Base-by-base conservation (phyloP, 495 filamentous ascomycete genomes). In the Aspergillus hancockii region DNA sequence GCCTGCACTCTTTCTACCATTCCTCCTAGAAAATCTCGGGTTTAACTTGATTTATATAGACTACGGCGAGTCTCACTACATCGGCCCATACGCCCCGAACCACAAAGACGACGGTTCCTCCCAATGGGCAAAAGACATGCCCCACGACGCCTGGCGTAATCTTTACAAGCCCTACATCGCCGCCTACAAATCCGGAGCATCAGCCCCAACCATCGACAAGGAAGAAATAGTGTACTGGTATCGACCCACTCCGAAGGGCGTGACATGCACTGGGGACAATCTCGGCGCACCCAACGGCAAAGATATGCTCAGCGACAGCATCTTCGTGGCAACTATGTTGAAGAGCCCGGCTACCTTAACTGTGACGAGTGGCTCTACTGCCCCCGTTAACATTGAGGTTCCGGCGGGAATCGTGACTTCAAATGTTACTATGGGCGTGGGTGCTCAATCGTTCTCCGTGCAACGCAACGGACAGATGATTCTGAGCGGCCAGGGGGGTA, bases 11-110 rank as follows among this genome's bases (percentile, higher is more conserved):
- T 22, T 28, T 3, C 7, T 28, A 28, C 7, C 7, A 22, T 40
- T 23, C 18, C 49, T 22, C 1, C 9, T 9, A 8, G 16, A 4
- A 3, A 9, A 40, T 19, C 8, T n/a, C n/a, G n/a, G 9, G 31
- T 18, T 45, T 22, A 31, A 4, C 32, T 12, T 10, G 7, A 23
- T 13, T 10, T 14, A 28, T 9, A 1, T n/a, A 66, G 64, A 89
- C 63, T 88, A 82, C 51, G 84, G 84, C 49, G 86, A 89, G 66
- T 81, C 79, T 4, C 81, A 84, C 49, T 77, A 79, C 47, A 75
- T 76, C 46, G 73, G 73, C 6, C 79, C 81, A 1, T 70, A 79
- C 59, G 79, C 68, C 1, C 75, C 73, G 1, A 68, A 64, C 41
- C 82, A 85, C 64, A 69, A 67, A 14, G 82, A 86, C 31, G 81